phyloP scores from a whole-genome alignment of 495 filamentous ascomycete species.

The Wilcoxina mikolae region DNA sequence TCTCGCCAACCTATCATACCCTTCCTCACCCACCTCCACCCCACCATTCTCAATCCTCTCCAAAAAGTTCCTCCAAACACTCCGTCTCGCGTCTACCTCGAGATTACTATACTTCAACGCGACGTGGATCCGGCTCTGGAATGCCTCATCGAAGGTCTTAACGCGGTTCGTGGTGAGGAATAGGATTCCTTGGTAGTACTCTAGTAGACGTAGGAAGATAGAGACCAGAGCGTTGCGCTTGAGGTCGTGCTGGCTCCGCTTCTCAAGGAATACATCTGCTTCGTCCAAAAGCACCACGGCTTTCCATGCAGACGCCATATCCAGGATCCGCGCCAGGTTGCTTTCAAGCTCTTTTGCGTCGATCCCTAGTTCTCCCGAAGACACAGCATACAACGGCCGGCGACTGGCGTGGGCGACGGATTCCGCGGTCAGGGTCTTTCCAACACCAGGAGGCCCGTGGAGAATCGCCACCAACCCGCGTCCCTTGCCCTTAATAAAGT shows the following conservation, averaged over 20 bases:
- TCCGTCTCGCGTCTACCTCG: constrained; percentile 1
- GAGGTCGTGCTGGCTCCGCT: constrained; percentile 32
- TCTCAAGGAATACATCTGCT: constrained; percentile 43
- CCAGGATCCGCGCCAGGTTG: constrained; percentile 38
- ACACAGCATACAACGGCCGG: constrained; percentile 40
- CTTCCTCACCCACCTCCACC: constrained; percentile 1
- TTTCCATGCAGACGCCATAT: constrained; percentile 37
- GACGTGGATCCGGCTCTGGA: constrained; percentile 37
- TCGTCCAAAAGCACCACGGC: constrained; percentile 43
- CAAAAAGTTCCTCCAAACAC: constrained; percentile 11
- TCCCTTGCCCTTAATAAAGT: constrained; percentile 34
- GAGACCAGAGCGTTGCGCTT: constrained; percentile 39
- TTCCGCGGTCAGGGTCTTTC: constrained; percentile 11
- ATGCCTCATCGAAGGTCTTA: constrained; percentile 37
- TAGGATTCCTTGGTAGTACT: constrained; percentile 46
- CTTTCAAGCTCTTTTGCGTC: constrained; percentile 37
- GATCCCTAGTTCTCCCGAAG: constrained; percentile 42
- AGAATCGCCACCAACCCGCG: constrained; percentile 10
- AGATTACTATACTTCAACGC: constrained; percentile 36
- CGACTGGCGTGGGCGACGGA: constrained; percentile 9
- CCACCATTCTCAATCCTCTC: constrained; percentile 6
- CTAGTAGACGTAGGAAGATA: constrained; percentile 42
- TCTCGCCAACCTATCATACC: constrained; percentile 5
- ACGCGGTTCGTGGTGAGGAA: constrained; percentile 47
- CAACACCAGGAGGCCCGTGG: constrained; percentile 9